Conservation (phyloP, 2,329 filamentous ascomycete species). For the Epichloe hybrida region DNA sequence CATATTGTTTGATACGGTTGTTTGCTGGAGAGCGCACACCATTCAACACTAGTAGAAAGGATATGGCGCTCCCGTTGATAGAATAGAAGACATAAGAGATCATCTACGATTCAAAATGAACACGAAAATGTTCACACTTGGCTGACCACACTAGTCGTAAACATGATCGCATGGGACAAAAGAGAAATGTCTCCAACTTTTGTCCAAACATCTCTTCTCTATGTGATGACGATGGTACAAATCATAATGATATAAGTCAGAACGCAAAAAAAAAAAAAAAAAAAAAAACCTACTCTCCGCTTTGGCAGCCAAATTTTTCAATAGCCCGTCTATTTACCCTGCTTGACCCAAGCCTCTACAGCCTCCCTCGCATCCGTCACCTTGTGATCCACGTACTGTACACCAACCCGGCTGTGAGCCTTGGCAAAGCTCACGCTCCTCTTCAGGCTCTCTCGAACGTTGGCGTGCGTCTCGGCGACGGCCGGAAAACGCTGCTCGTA, state of each 20-base stretch:
- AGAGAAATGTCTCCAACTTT: background rate
- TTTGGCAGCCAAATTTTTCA: slow-evolving; percentile 8
- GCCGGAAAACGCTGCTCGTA: slow-evolving; percentile 85
- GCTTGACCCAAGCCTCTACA: slow-evolving; percentile 81
- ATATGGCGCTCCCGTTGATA: background rate
- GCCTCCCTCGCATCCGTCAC: slow-evolving; percentile 61
- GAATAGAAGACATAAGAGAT: background rate
- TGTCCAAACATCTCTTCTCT: slow-evolving; percentile 10
- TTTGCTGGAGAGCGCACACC: background rate
- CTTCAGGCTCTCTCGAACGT: slow-evolving; percentile 53
- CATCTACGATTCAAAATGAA: background rate
- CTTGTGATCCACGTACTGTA: slow-evolving; percentile 66
- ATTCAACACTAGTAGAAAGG: background rate
- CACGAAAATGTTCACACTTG: background rate
- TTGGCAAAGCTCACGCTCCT: slow-evolving; percentile 60
- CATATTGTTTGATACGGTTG: background rate
- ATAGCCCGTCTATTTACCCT: slow-evolving; percentile 52
- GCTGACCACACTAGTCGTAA: background rate
- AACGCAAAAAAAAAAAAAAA: background rate
- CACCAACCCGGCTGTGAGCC: slow-evolving; percentile 58
- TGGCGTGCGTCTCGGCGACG: slow-evolving; percentile 67
- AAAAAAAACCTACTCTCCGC: background rate
- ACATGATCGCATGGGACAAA: background rate
- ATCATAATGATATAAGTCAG: slow-evolving; percentile 3
- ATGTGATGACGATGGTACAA: slow-evolving; percentile 26